phyloP scores from a whole-genome alignment of 805 yeast genomes.

The Yamadazyma akitaensis region DNA sequence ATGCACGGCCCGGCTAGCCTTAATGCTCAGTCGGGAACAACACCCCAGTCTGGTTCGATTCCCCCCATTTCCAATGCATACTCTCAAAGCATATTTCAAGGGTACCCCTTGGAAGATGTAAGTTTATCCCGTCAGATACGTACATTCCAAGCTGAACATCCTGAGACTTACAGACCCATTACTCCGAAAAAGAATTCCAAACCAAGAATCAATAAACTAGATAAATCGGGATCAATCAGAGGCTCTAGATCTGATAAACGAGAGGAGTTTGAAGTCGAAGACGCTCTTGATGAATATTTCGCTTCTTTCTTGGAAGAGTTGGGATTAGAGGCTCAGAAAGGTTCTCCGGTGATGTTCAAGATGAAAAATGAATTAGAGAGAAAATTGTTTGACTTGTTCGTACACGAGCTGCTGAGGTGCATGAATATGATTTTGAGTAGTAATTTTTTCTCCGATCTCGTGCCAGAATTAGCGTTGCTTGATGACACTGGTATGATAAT shows the following conservation, averaged over 20 bases:
- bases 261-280: conserved; percentile 3
- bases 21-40: not conserved
- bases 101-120: not conserved
- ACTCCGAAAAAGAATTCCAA: conserved; percentile 34
- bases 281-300: conserved; percentile 7
- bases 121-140: not conserved
- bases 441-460: conserved; percentile 26
- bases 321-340: not conserved
- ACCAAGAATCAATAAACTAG: conserved; percentile 36
- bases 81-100: not conserved
- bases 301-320: conserved; percentile 6
- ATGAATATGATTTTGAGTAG: conserved; percentile 32
- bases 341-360: conserved; percentile 12
- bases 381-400: conserved; percentile 33
- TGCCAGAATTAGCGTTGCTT: conserved; percentile 34
- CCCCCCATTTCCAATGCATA: not conserved
- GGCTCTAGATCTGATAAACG: not conserved
- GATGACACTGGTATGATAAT: conserved; percentile 40
- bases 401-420: conserved; percentile 24
- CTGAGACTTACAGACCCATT: conserved; percentile 28
- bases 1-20: too few species aligned
- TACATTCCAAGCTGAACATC: not conserved
- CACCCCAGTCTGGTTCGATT: not conserved
- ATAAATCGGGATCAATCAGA: conserved; percentile 9
- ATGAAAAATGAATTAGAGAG: conserved; percentile 23